A percentile compares a stretch with the other conserved stretches of the same genome.
phyloP scores from a whole-genome alignment of 768 basidiomycete genomes.

The Crassisporium funariophilum region DNA sequence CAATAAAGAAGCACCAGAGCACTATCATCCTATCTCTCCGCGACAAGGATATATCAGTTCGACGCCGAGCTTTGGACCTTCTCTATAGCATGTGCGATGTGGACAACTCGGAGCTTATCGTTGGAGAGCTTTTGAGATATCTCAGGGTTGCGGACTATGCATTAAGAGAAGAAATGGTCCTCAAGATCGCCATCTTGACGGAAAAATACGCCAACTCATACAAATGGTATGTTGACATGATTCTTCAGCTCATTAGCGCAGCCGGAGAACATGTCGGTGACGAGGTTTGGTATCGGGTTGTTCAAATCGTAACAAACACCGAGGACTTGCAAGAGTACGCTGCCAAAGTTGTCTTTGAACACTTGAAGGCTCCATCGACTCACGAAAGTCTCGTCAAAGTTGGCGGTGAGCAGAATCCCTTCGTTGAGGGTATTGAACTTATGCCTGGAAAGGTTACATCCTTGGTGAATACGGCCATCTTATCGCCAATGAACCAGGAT shows the following conservation, averaged over 20 bases:
- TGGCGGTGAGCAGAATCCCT: conserved; percentile 60
- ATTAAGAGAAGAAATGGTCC: conserved; percentile 96
- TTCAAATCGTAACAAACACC: conserved; percentile 98
- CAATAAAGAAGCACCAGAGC: conserved; percentile 93
- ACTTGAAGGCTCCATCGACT: conserved; percentile 80
- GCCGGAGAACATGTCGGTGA: conserved; percentile 99
- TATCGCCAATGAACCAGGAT: conserved; percentile 92
- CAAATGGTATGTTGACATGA: conserved; percentile 99
- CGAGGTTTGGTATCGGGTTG: conserved; percentile 99
- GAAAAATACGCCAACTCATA: conserved; percentile 98
- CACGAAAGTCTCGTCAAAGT: conserved; percentile 97
- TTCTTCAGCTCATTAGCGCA: conserved; percentile 91
- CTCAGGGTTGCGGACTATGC: conserved; percentile 96
- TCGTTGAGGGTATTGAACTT: not conserved
- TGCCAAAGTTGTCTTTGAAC: conserved; percentile 87
- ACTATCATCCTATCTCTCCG: conserved; percentile 94
- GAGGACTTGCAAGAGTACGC: conserved; percentile 98
- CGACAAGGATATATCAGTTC: conserved; percentile 97
- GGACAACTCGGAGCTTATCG: conserved; percentile 95
- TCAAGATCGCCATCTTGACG: conserved; percentile 98
- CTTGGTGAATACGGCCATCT: conserved; percentile 98
- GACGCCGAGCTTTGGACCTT: conserved; percentile 90
- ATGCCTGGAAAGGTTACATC: conserved; percentile 70
- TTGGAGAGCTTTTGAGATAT: conserved; percentile 92
- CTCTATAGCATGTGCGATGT: conserved; percentile 99